Base-by-base conservation (phyloP, 495 filamentous ascomycete species). In the Annulohypoxylon moriforme region DNA sequence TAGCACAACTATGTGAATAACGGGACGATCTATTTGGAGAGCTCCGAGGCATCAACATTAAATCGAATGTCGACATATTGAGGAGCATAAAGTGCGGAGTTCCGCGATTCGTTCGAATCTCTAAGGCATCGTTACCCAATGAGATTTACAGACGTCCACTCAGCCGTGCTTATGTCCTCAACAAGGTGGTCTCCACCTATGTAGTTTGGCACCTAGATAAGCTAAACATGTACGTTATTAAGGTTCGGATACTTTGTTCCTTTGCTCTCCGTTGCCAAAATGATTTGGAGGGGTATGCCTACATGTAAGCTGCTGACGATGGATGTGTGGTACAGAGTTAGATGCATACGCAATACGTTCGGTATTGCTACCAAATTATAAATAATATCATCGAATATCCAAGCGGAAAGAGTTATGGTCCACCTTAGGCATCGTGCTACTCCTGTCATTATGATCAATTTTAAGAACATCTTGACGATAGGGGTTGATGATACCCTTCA, bases 51-150 rank as follows among this genome's bases (percentile, higher is more conserved):
- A 20, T 10, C 38, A 14, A 20, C 25, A 24, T 36, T 34, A 29
- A 49, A 36, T 10, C 20, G 10, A 13, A 11, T 22, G 16, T 14
- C 14, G 25, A 16, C 24, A 16, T 16, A 14, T n/a, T 10, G 20
- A 33, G 20, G 11, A 55, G 16, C 13, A 44, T 9, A 69, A 24
- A 1, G 25, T 18, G 36, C 25, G 25, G 42, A n/a, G 52, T 40
- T 33, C 10, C 42, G 44, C 60, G 55, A 60, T 60, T 70, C 47
- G 36, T 60, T 34, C 27, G 6, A 49, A 60, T 2, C 38, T 55
- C 50, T 44, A 42, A 60, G 46, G 31, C 31, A 49, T 24, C 20
- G 22, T 5, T 49, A 24, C 46, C 11, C 18, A 49, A 49, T 25
- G 10, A 1, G 10, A 49, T 49, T 25, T 24, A 18, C 47, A 49